A percentile compares a stretch with the other conserved stretches of the same genome.
Evolutionary conservation across 2,329 filamentous ascomycete species (phyloP).

Genomic region (Xenoacremonium recifei): DNA sequence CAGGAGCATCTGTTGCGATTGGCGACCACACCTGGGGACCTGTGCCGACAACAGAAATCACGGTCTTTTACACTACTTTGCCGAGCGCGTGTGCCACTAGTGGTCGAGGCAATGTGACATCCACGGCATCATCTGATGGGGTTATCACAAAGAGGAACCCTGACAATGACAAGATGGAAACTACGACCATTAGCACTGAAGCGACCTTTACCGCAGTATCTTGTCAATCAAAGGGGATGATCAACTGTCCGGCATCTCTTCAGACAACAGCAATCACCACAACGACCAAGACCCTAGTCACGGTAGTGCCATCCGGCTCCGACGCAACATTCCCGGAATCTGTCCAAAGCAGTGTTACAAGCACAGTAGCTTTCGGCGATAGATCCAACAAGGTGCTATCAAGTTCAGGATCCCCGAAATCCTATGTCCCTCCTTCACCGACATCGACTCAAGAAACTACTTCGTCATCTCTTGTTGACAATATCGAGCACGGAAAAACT

Average conservation of each 20-base stretch:
- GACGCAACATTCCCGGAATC: slow-evolving; percentile 39
- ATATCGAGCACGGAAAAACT: slow-evolving; percentile 23
- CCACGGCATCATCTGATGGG: slow-evolving; percentile 19
- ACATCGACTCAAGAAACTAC: slow-evolving; percentile 1
- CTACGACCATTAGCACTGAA: slow-evolving; percentile 38
- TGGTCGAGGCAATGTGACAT: slow-evolving; percentile 7
- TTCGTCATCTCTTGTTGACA: not conserved
- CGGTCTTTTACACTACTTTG: slow-evolving; percentile 53
- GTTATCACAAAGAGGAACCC: slow-evolving; percentile 11
- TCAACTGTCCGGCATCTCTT: slow-evolving; percentile 50
- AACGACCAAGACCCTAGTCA: slow-evolving; percentile 38
- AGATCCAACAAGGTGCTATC: slow-evolving; percentile 26
- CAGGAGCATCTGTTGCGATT: slow-evolving; percentile 50
- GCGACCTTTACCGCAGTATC: slow-evolving; percentile 42
- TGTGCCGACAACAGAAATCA: slow-evolving; percentile 41
- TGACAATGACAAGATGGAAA: slow-evolving; percentile 30
- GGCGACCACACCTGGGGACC: slow-evolving; percentile 49
- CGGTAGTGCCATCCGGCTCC: slow-evolving; percentile 37
- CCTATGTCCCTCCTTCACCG: slow-evolving; percentile 39
- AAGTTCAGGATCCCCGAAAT: slow-evolving; percentile 40
- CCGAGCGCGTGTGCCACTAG: slow-evolving; percentile 39
- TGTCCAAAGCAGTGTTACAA: slow-evolving; percentile 29
- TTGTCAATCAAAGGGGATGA: slow-evolving; percentile 40
- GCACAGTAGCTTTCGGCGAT: slow-evolving; percentile 41
- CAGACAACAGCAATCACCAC: slow-evolving; percentile 42